Base-by-base conservation (phyloP, 2,329 filamentous ascomycete species). In the Alternaria alternata region DNA sequence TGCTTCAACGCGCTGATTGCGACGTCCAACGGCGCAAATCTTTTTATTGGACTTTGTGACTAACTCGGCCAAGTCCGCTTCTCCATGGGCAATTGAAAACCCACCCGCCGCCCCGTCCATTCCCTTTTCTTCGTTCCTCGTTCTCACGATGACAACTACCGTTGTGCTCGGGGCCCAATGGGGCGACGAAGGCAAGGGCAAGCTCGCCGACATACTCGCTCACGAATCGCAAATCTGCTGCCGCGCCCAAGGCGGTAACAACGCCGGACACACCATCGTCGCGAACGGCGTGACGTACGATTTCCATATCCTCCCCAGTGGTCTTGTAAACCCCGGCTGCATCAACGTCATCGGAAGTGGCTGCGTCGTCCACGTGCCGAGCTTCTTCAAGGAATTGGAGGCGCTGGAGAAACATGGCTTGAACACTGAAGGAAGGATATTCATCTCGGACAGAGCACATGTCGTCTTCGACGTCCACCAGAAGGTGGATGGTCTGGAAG, bases 301-400 rank as follows among this genome's bases (percentile, higher is more conserved):
- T 57, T 78, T 77, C 66, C 77, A 79, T 62, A 79, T 80, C 66
- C 73, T 79, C 26, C 75, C 77, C 24, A 91, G 87, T 57, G 91
- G 91, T 61, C 85, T 94, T 62, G 83, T 94, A 66, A 91, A 90
- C 74, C 88, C 90, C 7, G 81, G 82, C 43, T 91, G 87, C 76
- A 84, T 87, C 70, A 94, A 93, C 80, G 81, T 94, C 58, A 90
- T 94, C 74, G 91, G 83, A 38, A 68, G 81, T 62, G 76, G 90
- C 61, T 89, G 88, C 49, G 89, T 91, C 61, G 88, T 92, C 66
- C 86, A 92, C 77, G 84, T 90, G 56, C 87, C 87, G 20, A 82
- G 83, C 54, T 89, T 91, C 81, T 90, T 90, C 83, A 84, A 85
- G 67, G 89, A 91, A 76, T 81, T 91, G 46, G 80, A 84, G 59